Evolutionary conservation across 768 basidiomycete genomes (phyloP).

Genomic region (Leccinum disarticulatum): DNA sequence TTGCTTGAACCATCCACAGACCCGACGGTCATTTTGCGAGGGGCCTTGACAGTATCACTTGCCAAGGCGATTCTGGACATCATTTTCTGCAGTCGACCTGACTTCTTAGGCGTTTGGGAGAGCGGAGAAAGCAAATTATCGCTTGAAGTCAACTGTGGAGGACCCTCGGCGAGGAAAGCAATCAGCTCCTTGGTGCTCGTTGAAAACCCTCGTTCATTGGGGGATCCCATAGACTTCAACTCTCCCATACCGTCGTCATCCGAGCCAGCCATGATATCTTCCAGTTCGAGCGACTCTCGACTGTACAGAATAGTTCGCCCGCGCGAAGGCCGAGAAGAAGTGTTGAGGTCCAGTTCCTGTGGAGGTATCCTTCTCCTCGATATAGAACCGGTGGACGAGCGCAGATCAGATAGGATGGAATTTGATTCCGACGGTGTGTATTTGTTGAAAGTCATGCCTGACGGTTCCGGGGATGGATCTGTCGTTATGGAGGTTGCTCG

Average conservation of each 20-base stretch:
- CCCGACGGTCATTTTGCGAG: slow-evolving; percentile 34
- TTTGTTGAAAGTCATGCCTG: slow-evolving; percentile 23
- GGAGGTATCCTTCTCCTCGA: slow-evolving; percentile 26
- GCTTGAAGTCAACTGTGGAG: slow-evolving; percentile 41
- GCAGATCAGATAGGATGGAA: slow-evolving; percentile 30
- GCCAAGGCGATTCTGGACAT: slow-evolving; percentile 72
- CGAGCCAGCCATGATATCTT: slow-evolving; percentile 70
- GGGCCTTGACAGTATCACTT: slow-evolving; percentile 28
- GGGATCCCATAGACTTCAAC: slow-evolving; percentile 37
- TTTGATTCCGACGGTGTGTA: slow-evolving; percentile 31
- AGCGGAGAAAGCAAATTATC: slow-evolving; percentile 45
- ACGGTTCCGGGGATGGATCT: slow-evolving; percentile 19
- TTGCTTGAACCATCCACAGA: slow-evolving; percentile 26
- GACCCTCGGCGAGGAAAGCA: slow-evolving; percentile 59
- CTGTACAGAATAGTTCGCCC: slow-evolving; percentile 54
- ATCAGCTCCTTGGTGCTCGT: slow-evolving; percentile 48
- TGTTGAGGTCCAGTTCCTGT: slow-evolving; percentile 30
- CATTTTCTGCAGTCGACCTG: slow-evolving; percentile 74
- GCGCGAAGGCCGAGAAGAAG: slow-evolving; percentile 19
- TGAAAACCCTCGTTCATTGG: slow-evolving; percentile 42
- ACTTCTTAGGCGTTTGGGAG: slow-evolving; percentile 39
- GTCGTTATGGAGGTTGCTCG: slow-evolving; percentile 37
- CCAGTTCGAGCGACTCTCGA: slow-evolving; percentile 70
- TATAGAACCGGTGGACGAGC: slow-evolving; percentile 21
- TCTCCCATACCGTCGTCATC: slow-evolving; percentile 53